Percentiles rank a stretch among this genome's conserved stretches.
phyloP scores from a whole-genome alignment of 192 early-diverging fungal species.

The Thamnidium elegans region DNA sequence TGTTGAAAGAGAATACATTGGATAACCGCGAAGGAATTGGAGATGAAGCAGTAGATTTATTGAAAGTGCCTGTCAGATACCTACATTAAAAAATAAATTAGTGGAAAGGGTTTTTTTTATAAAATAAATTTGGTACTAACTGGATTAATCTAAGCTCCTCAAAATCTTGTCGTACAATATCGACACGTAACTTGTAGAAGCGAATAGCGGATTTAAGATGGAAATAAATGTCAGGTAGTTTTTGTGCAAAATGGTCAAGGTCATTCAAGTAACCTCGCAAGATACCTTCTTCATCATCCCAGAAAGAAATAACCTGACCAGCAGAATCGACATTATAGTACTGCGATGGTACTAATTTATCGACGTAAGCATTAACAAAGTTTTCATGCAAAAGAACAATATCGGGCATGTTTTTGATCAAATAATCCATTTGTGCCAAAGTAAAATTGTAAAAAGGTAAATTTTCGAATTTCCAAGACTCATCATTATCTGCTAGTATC shows the following conservation, averaged over 20 bases:
- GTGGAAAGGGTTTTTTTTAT: neutral
- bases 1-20: too few relatives aligned
- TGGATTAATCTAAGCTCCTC: conserved; percentile 13
- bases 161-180: conserved; percentile 13
- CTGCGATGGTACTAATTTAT: conserved; percentile 4
- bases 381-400: neutral
- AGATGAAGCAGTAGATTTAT: neutral
- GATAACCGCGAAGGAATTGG: too few relatives aligned
- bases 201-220: conserved; percentile 4
- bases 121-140: neutral
- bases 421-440: conserved; percentile 10
- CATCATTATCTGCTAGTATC: neutral
- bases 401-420: conserved; percentile 13
- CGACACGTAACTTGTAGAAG: conserved; percentile 9
- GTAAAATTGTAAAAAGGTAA: conserved; percentile 5
- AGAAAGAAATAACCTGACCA: neutral
- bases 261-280: conserved; percentile 2
- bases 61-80: neutral
- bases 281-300: conserved; percentile 8
- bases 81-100: neutral
- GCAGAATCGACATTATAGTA: neutral
- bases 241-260: neutral
- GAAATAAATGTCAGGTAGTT: conserved; percentile 7
- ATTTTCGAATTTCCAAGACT: neutral
- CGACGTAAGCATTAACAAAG: conserved; percentile 13